A percentile compares a stretch with the other conserved stretches of the same genome.
phyloP scores from a whole-genome alignment of 2,329 filamentous ascomycete species.

The Neocucurbitaria cava region DNA sequence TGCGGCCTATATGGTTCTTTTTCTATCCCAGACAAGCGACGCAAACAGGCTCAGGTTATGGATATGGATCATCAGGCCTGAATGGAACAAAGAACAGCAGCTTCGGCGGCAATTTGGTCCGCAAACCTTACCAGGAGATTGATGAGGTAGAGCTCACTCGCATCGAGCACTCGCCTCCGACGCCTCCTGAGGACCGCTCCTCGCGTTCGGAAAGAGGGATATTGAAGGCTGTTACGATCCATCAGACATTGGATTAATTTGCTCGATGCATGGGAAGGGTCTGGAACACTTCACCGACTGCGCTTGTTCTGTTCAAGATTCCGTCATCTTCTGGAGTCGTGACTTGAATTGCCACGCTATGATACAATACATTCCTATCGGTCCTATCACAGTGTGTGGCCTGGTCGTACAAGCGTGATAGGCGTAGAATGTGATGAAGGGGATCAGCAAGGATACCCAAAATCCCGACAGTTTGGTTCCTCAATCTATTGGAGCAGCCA shows the following conservation, averaged over 20 bases:
- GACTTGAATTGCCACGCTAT: not conserved
- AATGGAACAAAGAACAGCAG: conserved; percentile 17
- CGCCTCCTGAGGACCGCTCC: conserved; percentile 7
- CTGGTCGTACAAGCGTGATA: not conserved
- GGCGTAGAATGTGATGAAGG: not conserved
- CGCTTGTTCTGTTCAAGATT: not conserved
- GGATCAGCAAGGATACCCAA: not conserved
- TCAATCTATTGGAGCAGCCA: not conserved
- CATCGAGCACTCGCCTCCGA: conserved; percentile 9
- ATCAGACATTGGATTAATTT: conserved; percentile 16
- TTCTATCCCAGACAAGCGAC: conserved; percentile 19
- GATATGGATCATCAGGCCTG: conserved; percentile 18
- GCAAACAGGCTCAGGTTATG: conserved; percentile 15
- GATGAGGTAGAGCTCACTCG: conserved; percentile 31
- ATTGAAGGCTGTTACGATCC: conserved; percentile 20
- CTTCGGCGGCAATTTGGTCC: conserved; percentile 13
- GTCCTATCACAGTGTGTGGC: not conserved
- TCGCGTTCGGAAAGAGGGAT: conserved; percentile 12
- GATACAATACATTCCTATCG: not conserved
- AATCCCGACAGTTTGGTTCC: not conserved
- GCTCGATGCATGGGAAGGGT: not conserved
- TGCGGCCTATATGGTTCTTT: conserved; percentile 33
- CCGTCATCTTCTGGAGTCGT: not conserved
- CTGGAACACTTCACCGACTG: not conserved
- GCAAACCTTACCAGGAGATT: conserved; percentile 26